These are phyloP conservation scores for Aureobasidium sp. DNA, from an alignment of 2,329 filamentous ascomycete species.

Conservation along the genomic window DNA sequence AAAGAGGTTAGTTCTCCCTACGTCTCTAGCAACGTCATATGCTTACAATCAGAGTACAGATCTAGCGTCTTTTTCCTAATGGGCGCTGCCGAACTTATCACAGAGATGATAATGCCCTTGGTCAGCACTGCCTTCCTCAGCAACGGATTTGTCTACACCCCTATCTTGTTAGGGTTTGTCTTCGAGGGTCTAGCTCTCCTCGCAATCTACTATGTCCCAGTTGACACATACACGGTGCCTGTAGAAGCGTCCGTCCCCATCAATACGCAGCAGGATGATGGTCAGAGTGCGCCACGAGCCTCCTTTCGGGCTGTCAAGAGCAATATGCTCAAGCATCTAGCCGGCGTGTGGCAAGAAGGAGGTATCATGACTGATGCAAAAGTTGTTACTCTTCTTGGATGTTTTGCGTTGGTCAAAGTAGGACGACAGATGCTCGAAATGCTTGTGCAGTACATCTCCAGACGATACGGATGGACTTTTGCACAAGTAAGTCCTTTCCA, in stretches of 20 bases:
- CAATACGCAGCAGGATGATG: background rate
- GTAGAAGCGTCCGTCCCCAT: background rate
- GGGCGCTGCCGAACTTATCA: background rate
- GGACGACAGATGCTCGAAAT: conserved; percentile 4
- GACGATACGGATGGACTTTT: conserved; percentile 1
- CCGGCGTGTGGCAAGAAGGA: background rate
- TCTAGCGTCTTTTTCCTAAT: conserved; percentile 5
- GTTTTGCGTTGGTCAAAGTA: background rate
- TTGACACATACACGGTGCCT: background rate
- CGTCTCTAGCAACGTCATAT: background rate
- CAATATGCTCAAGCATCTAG: background rate
- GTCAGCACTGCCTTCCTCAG: background rate
- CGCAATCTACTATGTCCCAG: background rate
- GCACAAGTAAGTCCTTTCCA: background rate
- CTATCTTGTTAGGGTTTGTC: conserved; percentile 2
- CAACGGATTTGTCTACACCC: background rate
- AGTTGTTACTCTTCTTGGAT: background rate
- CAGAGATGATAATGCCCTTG: conserved; percentile 5
- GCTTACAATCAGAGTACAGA: background rate
- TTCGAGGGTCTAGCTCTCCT: conserved; percentile 7
- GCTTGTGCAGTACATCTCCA: conserved; percentile 11
- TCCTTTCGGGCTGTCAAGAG: background rate
- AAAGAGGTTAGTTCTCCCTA: background rate
- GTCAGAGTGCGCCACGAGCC: background rate
- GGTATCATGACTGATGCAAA: background rate